phyloP scores from a whole-genome alignment of 352 stramenopile genomes.

The Pythium insidiosum region DNA sequence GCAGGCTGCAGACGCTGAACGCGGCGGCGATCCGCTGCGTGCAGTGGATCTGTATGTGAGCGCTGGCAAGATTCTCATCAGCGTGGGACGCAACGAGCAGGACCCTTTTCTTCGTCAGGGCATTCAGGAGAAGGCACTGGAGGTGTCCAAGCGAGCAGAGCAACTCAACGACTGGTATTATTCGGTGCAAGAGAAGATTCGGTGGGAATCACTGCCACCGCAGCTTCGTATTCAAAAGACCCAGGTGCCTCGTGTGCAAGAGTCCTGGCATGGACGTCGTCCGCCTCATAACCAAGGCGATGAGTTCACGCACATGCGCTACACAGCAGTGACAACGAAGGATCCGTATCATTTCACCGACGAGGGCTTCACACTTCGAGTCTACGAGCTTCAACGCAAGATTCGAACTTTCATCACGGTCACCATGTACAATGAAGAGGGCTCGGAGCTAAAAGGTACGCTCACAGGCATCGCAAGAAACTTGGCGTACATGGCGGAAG shows the following conservation, averaged over 20 bases:
- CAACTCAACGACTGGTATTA: slow-evolving; percentile 39
- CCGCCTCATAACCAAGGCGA: slow-evolving; percentile 18
- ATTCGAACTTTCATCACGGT: slow-evolving; percentile 42
- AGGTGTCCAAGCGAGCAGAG: slow-evolving; percentile 36
- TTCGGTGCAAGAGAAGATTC: slow-evolving; percentile 27
- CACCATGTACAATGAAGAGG: slow-evolving; percentile 49
- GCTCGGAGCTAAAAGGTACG: slow-evolving; percentile 26
- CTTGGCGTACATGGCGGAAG: slow-evolving; percentile 28
- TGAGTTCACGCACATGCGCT: slow-evolving; percentile 38
- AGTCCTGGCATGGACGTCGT: slow-evolving; percentile 22
- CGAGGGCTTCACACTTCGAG: slow-evolving; percentile 31
- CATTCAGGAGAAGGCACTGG: slow-evolving; percentile 33
- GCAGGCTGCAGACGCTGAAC: slow-evolving; percentile 31
- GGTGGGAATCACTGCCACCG: slow-evolving; percentile 22
- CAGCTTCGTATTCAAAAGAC: slow-evolving; percentile 30
- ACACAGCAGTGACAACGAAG: slow-evolving; percentile 37
- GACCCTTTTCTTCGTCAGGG: slow-evolving; percentile 31
- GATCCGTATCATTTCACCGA: slow-evolving; percentile 32
- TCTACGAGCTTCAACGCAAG: slow-evolving; percentile 20
- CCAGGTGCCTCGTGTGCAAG: slow-evolving; percentile 30
- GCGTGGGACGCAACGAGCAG: slow-evolving; percentile 21
- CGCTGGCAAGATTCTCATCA: slow-evolving; percentile 21
- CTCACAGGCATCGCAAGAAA: slow-evolving; percentile 31
- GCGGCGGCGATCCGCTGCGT: slow-evolving; percentile 18
- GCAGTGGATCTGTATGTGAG: slow-evolving; percentile 38